Evolutionary conservation across 106 monocot genomes (phyloP).

Genomic region (Gastrodia elata): DNA sequence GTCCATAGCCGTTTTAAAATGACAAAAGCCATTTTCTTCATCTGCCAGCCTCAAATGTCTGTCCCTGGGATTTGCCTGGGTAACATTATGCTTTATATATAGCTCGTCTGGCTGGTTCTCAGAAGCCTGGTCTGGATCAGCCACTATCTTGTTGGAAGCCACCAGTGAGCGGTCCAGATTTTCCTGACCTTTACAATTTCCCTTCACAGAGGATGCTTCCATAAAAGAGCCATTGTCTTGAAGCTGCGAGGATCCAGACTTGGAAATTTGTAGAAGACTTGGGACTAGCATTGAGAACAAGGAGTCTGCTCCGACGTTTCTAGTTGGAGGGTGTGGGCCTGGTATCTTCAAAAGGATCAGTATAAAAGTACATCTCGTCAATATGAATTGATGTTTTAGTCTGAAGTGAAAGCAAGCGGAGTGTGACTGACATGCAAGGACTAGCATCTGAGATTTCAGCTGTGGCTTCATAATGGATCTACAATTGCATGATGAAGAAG

Average conservation of each 20-base stretch:
- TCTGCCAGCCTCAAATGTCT: not conserved
- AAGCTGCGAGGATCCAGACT: slow-evolving; percentile 20
- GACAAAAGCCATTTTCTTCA: not conserved
- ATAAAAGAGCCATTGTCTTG: slow-evolving; percentile 18
- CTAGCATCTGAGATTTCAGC: slow-evolving; percentile 78
- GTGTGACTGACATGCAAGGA: slow-evolving; percentile 58
- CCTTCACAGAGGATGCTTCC: slow-evolving; percentile 8
- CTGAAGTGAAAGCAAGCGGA: slow-evolving; percentile 80
- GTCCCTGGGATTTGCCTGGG: not conserved
- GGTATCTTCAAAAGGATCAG: slow-evolving; percentile 55
- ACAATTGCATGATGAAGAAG: slow-evolving; percentile 8
- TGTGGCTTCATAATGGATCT: slow-evolving; percentile 80
- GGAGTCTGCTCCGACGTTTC: slow-evolving; percentile 34
- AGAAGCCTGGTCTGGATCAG: slow-evolving; percentile 9
- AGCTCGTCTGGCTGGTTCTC: slow-evolving; percentile 36
- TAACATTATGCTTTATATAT: slow-evolving; percentile 7
- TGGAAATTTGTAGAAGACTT: slow-evolving; percentile 56
- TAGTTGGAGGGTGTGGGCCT: slow-evolving; percentile 17
- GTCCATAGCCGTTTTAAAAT: slow-evolving; percentile 7
- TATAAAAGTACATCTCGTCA: slow-evolving; percentile 80
- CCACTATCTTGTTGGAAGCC: slow-evolving; percentile 6
- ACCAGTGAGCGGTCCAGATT: not conserved
- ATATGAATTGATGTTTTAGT: slow-evolving; percentile 44
- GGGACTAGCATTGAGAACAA: slow-evolving; percentile 76
- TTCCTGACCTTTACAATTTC: not conserved